A percentile compares a stretch with the other conserved stretches of the same genome.
Evolutionary conservation across 768 basidiomycete species (phyloP).

Genomic region (Trametes villosa): DNA sequence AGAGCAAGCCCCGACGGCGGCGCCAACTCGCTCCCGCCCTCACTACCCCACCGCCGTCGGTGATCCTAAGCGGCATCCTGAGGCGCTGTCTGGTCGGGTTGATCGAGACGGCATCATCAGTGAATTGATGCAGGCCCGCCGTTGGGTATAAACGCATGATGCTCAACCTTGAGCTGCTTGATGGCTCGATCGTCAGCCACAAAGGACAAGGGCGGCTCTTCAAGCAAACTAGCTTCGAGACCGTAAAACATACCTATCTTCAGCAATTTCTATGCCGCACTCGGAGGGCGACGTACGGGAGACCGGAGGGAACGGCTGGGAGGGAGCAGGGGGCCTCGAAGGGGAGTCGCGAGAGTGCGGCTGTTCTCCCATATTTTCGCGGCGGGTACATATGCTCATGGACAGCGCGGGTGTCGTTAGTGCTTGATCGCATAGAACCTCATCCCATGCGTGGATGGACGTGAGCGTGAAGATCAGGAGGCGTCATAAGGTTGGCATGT

Average conservation of each 20-base stretch:
- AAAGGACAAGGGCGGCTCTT: background rate
- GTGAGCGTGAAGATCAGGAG: background rate
- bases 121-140: background rate
- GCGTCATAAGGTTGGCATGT: background rate
- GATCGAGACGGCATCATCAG: background rate
- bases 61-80: background rate
- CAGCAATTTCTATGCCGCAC: no score
- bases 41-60: background rate
- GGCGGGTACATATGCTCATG: no score
- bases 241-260: no score
- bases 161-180: background rate
- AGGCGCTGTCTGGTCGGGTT: background rate
- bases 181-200: background rate
- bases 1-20: constrained; percentile 8
- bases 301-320: no score
- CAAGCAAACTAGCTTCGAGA: no score
- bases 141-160: no score
- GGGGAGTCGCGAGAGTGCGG: no score
- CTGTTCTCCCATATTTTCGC: background rate
- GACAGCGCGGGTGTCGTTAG: background rate
- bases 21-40: background rate
- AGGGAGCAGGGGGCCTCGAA: no score
- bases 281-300: no score
- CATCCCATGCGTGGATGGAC: background rate
- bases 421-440: background rate